These are phyloP conservation scores for Trametes polyzona DNA, from an alignment of 1,284 basidiomycete species.

Conservation along the genomic window DNA sequence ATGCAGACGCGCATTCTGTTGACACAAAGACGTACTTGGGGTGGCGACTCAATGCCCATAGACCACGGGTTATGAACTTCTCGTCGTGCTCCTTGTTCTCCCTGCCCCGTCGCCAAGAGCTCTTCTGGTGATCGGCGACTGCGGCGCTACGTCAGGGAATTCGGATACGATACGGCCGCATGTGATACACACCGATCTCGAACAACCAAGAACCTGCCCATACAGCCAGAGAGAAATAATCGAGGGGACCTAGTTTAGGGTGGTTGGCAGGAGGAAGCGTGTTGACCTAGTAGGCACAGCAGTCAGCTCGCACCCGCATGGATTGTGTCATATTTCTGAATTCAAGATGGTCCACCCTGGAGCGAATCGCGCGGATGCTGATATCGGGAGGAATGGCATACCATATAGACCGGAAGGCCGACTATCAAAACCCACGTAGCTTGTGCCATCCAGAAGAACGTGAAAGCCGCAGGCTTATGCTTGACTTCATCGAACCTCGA, in stretches of 20 bases:
- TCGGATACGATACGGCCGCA: not conserved
- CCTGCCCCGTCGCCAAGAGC: conserved; percentile 65
- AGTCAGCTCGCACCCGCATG: no score
- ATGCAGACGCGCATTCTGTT: not conserved
- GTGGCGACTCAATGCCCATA: conserved; percentile 76
- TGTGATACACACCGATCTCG: conserved; percentile 46
- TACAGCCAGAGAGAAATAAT: conserved; percentile 61
- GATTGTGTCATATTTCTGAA: no score
- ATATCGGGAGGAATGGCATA: conserved; percentile 27
- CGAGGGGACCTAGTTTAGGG: conserved; percentile 59
- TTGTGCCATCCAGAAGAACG: conserved; percentile 73
- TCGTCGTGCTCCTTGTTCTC: conserved; percentile 75
- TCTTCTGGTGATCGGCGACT: conserved; percentile 74
- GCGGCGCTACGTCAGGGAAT: not conserved
- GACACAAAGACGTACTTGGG: conserved; percentile 61
- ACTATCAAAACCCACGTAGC: conserved; percentile 74
- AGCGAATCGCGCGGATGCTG: not conserved
- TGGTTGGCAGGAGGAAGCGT: conserved; percentile 59
- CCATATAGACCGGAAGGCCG: conserved; percentile 70
- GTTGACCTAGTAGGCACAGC: conserved; percentile 65
- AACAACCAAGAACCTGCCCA: conserved; percentile 64
- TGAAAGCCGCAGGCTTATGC: conserved; percentile 60
- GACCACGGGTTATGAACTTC: conserved; percentile 71
- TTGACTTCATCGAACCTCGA: conserved; percentile 76
- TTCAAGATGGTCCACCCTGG: conserved; percentile 1